Evolutionary conservation across 495 filamentous ascomycete genomes (phyloP).

Genomic region (Pseudomonodictys pantanalensis): DNA sequence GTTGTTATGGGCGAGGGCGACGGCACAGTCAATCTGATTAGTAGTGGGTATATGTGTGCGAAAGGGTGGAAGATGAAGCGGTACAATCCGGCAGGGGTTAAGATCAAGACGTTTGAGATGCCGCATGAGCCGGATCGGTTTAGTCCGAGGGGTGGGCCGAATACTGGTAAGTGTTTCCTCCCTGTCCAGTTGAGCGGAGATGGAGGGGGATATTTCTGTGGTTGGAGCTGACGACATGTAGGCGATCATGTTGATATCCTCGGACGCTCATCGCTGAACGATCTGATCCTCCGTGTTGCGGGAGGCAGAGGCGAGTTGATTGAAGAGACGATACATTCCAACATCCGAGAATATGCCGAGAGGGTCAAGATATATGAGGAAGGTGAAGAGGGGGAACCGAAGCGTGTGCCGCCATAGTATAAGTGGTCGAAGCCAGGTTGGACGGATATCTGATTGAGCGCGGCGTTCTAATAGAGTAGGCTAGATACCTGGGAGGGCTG

Average conservation of each 20-base stretch:
- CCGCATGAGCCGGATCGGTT: conserved; percentile 92
- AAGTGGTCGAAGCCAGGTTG: too few species aligned
- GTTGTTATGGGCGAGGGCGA: conserved; percentile 93
- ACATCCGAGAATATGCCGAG: conserved; percentile 75
- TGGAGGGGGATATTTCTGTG: not conserved
- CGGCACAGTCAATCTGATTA: conserved; percentile 86
- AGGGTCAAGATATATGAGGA: conserved; percentile 70
- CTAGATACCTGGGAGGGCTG: too few species aligned
- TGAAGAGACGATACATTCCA: conserved; percentile 70
- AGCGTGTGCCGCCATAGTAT: not conserved
- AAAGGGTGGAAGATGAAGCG: conserved; percentile 90
- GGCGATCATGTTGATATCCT: conserved; percentile 97
- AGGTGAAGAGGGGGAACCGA: not conserved
- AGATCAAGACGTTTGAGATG: conserved; percentile 90
- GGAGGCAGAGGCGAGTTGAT: conserved; percentile 84
- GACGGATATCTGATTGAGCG: too few species aligned
- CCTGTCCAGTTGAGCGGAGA: not conserved
- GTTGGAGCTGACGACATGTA: conserved; percentile 31
- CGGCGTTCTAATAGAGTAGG: too few species aligned
- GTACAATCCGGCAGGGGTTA: conserved; percentile 81
- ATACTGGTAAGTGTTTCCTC: conserved; percentile 60
- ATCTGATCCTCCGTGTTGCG: conserved; percentile 81
- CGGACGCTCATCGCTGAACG: conserved; percentile 82
- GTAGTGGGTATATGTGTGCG: conserved; percentile 92
- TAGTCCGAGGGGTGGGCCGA: conserved; percentile 85